Evolutionary conservation across 2,329 filamentous ascomycete species (phyloP), one percentile per base, ranked within the genome.

Genomic region (Daldinia eschscholtzii): DNA sequence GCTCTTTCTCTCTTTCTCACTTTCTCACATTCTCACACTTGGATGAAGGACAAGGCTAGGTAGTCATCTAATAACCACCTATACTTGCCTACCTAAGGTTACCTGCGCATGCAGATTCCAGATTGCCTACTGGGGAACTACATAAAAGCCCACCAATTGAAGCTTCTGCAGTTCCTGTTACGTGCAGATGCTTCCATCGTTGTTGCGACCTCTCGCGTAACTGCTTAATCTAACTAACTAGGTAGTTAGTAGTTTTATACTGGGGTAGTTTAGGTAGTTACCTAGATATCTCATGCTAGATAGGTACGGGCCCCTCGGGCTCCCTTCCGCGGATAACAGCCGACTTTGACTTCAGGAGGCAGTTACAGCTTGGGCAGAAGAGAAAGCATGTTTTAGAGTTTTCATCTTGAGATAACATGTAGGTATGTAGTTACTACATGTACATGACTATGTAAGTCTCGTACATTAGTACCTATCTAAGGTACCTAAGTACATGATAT

Each of bases 121-220:
- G 66, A 67, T 70, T 65, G 63, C 67, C 64, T 65, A 65, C 67
- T 70, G 64, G 64, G 64, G 67, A 69, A 67, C 57, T 60, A 23
- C n/a, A 12, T 46, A 65, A 58, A 62, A 69, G 66, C 64, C 69
- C 64, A 67, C 69, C 69, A 71, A 71, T 70, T 42, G 57, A n/a
- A 61, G 26, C 57, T 62, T 26, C 9, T 35, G 30, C 52, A 48
- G 41, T 57, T 64, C 59, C 28, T 55, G 65, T 70, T 68, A 70
- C 65, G 68, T 64, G 59, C 62, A 65, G 65, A 42, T 44, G 63
- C 59, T 55, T 68, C 44, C 15, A 67, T 65, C 18, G 37, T 39
- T 6, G 53, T 46, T 64, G 52, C 59, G 52, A 63, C 65, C 46
- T 65, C 18, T 48, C 20, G 23, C 12, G 41, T 37, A 59, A 33